Percentiles rank a stretch among this genome's conserved stretches.
phyloP scores from a whole-genome alignment of 1,284 basidiomycete genomes.

The Inonotus hispidus region DNA sequence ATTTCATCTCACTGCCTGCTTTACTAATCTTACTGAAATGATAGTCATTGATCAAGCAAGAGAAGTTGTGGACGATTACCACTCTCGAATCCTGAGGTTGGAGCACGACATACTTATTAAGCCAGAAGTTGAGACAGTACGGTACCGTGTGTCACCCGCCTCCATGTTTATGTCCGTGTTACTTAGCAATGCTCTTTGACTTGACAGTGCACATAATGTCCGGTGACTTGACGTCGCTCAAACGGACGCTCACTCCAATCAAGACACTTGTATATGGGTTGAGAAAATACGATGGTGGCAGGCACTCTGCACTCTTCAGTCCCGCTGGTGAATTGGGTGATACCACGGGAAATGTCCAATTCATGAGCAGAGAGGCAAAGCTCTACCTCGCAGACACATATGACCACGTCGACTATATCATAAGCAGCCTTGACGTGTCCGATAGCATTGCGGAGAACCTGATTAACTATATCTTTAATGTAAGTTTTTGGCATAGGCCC shows the following conservation, averaged over 20 bases:
- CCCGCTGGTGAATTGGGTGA: conserved; percentile 26
- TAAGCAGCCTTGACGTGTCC: conserved; percentile 64
- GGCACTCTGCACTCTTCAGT: conserved; percentile 51
- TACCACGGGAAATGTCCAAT: conserved; percentile 32
- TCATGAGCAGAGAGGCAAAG: conserved; percentile 63
- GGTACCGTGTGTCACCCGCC: conserved; percentile 44
- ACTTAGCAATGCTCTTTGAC: conserved; percentile 3
- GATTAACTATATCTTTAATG: conserved; percentile 64
- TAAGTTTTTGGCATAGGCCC: too few relatives aligned
- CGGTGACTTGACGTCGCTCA: conserved; percentile 62
- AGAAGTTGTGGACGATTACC: conserved; percentile 64
- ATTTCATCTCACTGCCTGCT: neutral
- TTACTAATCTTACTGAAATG: neutral
- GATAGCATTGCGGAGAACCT: conserved; percentile 60
- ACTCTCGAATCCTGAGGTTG: conserved; percentile 52
- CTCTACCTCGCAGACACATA: conserved; percentile 66
- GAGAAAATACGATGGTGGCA: conserved; percentile 59
- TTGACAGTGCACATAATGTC: conserved; percentile 70
- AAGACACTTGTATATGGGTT: conserved; percentile 62
- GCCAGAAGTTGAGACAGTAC: conserved; percentile 54
- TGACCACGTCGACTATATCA: conserved; percentile 66
- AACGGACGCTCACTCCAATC: conserved; percentile 63
- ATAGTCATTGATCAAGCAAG: conserved; percentile 60
- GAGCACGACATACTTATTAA: conserved; percentile 55
- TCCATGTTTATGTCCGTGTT: neutral